Conservation (phyloP, 2,329 filamentous ascomycete genomes). For the Ceratocystis diversiconidia region DNA sequence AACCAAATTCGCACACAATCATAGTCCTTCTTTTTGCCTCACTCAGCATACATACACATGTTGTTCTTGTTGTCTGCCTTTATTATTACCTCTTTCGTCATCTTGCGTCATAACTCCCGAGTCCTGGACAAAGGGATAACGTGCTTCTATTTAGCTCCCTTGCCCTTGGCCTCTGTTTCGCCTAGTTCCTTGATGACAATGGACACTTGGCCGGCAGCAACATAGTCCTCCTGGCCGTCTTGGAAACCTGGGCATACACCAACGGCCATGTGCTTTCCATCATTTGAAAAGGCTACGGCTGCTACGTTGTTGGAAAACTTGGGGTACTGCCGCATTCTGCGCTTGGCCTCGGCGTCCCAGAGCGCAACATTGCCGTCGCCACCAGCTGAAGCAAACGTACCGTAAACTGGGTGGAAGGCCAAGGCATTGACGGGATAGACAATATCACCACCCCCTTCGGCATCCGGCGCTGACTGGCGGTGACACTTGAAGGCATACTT, state of each 20-base stretch:
- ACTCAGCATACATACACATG: background rate
- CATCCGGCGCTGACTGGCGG: conserved; percentile 53
- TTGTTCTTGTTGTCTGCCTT: background rate
- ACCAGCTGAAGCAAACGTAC: conserved; percentile 79
- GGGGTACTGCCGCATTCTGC: conserved; percentile 78
- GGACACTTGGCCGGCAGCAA: conserved; percentile 56
- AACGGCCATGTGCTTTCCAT: conserved; percentile 66
- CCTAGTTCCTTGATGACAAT: conserved; percentile 72
- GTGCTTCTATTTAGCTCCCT: conserved; percentile 49
- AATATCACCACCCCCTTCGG: conserved; percentile 49
- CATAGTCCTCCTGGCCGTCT: conserved; percentile 67
- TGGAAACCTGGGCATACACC: conserved; percentile 79
- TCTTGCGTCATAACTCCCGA: background rate
- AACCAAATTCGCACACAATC: conserved; percentile 1
- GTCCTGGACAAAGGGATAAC: background rate
- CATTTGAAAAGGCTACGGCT: conserved; percentile 58
- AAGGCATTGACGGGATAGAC: conserved; percentile 87
- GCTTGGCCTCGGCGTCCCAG: conserved; percentile 85
- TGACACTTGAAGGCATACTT: conserved; percentile 99
- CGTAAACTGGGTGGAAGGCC: conserved; percentile 68
- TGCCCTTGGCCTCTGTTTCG: conserved; percentile 78
- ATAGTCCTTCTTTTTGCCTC: conserved; percentile 1
- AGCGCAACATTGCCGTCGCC: conserved; percentile 84
- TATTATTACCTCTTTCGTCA: background rate
- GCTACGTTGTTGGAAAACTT: conserved; percentile 68